Base-by-base conservation (phyloP, 2,329 filamentous ascomycete genomes). In the Ilyonectria destructans region DNA sequence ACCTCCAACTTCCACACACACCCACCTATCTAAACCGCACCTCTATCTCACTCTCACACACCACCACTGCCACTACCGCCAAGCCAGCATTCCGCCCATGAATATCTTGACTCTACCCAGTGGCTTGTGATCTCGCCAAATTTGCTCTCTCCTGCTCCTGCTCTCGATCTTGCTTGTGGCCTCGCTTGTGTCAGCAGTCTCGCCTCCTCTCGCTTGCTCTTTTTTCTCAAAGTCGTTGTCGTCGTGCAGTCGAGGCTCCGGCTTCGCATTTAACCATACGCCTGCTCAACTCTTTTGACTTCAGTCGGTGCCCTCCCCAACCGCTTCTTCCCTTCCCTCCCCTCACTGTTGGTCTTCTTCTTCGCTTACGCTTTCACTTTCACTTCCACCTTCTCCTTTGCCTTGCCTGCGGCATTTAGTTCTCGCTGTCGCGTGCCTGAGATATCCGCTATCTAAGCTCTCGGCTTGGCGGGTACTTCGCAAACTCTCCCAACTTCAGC, bases 371-470 rank as follows among this genome's bases (percentile, higher is more conserved):
- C 10, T 35, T 35, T 10, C 31, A 35, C 31, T 10, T 35, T 35
- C 31, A 35, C 6, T 35, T n/a, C n/a, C 23, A 40, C 54, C 37
- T 43, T 23, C 35, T 17, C 13, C 35, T 33, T 58, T 37, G 45
- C 48, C 48, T n/a, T n/a, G 46, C 17, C n/a, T 12, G 43, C 62
- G 17, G 33, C 40, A 21, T 52, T 55, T 56, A 65, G 59, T 65
- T 56, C 62, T 65, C 48, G 62, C 56, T 65, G 56, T 56, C 62
- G 59, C 48, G 62, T 65, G 56, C 62, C 56, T 65, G 62, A 58
- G 23, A 26, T 55, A 26, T 55, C 48, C 48, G 37, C 51, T 6
- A 49, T 49, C 57, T 37, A 48, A 59, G 45, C 48, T 55, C 19
- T 59, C 29, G 55, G 56, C 40, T 23, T 59, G 56, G 48, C 62